Evolutionary conservation across 2,329 filamentous ascomycete genomes (phyloP).

Genomic region (Curvularia lunata): DNA sequence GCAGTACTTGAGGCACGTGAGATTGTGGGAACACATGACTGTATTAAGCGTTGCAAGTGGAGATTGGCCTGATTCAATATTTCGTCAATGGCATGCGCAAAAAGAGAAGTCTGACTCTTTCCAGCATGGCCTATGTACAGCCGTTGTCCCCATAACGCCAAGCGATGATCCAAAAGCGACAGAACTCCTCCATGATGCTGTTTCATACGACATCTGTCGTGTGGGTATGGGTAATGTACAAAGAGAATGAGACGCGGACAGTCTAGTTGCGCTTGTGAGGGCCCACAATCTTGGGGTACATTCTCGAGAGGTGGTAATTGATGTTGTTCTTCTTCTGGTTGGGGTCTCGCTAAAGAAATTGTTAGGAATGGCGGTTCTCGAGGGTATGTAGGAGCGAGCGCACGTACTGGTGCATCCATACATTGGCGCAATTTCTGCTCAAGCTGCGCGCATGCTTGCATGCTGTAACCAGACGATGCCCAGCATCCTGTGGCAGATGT

Average conservation of each 20-base stretch:
- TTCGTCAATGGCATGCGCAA: not conserved
- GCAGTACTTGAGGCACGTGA: slow-evolving; percentile 1
- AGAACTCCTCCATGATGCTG: slow-evolving; percentile 29
- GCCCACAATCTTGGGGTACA: slow-evolving; percentile 75
- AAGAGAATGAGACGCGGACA: not conserved
- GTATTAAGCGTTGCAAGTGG: not conserved
- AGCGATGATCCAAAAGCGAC: slow-evolving; percentile 24
- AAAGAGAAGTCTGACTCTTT: slow-evolving; percentile 12
- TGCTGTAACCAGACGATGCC: slow-evolving; percentile 76
- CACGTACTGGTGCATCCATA: slow-evolving; percentile 80
- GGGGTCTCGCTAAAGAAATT: slow-evolving; percentile 58
- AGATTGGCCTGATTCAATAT: slow-evolving; percentile 2
- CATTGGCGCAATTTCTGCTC: slow-evolving; percentile 68
- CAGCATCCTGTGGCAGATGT: slow-evolving; percentile 69
- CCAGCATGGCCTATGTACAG: slow-evolving; percentile 23
- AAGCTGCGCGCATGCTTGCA: slow-evolving; percentile 65
- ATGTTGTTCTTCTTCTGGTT: slow-evolving; percentile 74
- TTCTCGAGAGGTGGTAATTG: slow-evolving; percentile 87
- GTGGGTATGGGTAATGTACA: slow-evolving; percentile 40
- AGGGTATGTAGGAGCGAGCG: not conserved
- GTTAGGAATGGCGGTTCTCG: slow-evolving; percentile 11
- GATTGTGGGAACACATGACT: slow-evolving; percentile 11
- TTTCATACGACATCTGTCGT: slow-evolving; percentile 15
- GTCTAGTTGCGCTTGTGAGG: slow-evolving; percentile 68
- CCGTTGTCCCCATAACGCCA: slow-evolving; percentile 25